phyloP scores from a whole-genome alignment of 2,329 filamentous ascomycete genomes.

The Elsinoe necatrix region DNA sequence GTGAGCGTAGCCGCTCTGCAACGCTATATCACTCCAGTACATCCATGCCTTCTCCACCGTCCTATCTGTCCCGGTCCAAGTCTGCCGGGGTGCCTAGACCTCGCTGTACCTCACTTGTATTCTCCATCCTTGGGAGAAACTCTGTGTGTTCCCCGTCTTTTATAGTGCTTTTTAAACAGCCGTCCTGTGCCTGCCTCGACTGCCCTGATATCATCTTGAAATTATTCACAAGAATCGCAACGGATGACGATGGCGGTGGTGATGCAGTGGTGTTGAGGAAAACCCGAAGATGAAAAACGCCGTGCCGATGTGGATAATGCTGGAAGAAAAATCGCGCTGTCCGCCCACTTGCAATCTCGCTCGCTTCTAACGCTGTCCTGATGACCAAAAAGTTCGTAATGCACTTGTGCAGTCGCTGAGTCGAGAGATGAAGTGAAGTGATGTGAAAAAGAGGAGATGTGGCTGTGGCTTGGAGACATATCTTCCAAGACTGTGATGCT shows the following conservation, averaged over 20 bases:
- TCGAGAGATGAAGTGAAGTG: conserved; percentile 5
- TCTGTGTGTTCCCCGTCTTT: neutral
- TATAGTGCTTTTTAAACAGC: conserved; percentile 6
- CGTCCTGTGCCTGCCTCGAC: neutral
- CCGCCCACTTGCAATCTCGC: neutral
- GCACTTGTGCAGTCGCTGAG: conserved; percentile 4
- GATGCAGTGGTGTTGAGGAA: neutral
- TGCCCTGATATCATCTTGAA: neutral
- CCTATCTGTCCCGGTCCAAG: neutral
- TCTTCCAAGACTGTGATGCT: neutral
- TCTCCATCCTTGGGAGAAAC: neutral
- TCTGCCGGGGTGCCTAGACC: neutral
- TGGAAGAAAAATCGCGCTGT: neutral
- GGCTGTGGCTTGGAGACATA: neutral
- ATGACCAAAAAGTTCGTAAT: conserved; percentile 1
- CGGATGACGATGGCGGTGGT: neutral
- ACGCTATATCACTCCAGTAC: neutral
- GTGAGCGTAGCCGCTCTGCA: too few species aligned
- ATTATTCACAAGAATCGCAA: conserved; percentile 2
- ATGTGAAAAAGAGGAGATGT: neutral
- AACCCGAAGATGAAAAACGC: neutral
- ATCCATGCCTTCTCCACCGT: neutral
- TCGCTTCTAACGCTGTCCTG: conserved; percentile 1
- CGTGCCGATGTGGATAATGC: conserved; percentile 6
- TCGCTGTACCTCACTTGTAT: neutral